These are phyloP conservation scores for Globisporangium lucens DNA, from an alignment of 352 stramenopile genomes.

Conservation along the genomic window DNA sequence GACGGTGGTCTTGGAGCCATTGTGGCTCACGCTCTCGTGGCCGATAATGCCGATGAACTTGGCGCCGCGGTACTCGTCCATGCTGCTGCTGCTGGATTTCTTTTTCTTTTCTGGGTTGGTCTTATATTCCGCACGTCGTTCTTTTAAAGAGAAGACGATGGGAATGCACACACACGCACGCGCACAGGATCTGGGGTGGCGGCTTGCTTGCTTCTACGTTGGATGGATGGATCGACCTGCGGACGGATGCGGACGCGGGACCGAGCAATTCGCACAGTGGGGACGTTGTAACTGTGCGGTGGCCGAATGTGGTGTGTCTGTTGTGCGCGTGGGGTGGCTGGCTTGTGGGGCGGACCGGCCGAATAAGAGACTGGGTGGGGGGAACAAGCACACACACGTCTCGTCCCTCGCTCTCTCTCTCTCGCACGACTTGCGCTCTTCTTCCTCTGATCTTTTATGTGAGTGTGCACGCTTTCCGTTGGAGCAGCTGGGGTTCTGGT, in stretches of 20 bases:
- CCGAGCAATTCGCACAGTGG: not conserved
- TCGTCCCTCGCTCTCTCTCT: not conserved
- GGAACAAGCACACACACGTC: not conserved
- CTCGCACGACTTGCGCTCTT: not conserved
- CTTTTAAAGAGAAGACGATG: not conserved
- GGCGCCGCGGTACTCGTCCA: conserved; percentile 43
- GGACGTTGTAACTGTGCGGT: not conserved
- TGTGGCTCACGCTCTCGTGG: conserved; percentile 85
- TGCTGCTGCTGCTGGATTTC: conserved; percentile 25
- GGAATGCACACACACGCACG: not conserved
- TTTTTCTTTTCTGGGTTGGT: not conserved
- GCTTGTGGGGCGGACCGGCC: not conserved
- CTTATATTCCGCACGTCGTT: conserved; percentile 7
- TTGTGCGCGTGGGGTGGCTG: not conserved
- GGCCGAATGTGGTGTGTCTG: not conserved
- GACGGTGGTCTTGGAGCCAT: conserved; percentile 84
- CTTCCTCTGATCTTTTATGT: conserved; percentile 19
- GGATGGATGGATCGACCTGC: not conserved
- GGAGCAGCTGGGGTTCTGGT: conserved; percentile 10
- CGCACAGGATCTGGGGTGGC: not conserved
- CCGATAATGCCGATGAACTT: conserved; percentile 87
- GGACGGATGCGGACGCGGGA: not conserved
- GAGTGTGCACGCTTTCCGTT: conserved; percentile 13
- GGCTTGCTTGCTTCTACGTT: not conserved
- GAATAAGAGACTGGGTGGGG: not conserved